Evolutionary conservation across 352 stramenopile species (phyloP), one percentile per base, ranked within the genome.

Genomic region (Sclerospora graminicola): DNA sequence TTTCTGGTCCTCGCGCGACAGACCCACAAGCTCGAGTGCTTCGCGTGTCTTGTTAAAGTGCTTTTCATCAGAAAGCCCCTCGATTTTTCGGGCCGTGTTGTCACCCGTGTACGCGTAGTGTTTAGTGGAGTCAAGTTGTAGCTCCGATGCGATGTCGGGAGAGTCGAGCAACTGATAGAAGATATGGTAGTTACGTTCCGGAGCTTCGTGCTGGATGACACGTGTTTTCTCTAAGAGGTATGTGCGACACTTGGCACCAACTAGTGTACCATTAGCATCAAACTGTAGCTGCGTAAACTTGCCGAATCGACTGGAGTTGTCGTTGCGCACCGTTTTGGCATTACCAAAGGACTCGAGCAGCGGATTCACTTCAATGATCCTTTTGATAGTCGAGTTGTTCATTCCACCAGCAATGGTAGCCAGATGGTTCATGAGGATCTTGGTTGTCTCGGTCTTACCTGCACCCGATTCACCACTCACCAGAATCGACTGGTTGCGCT

Each of bases 281-380:
- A 98, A 98, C 43, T 95, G 73, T 18, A 98, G 76, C 57, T 98
- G 82, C 56, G 96, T 98, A 57, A 96, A 98, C 59, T 98, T 98
- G 39, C 94, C 95, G 64, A 98, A 98, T 23, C 95, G 82, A 55
- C 60, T 87, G 20, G 86, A 97, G 60, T 98, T 98, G 69, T 98
- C 88, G 67, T 98, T 98, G n/a, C 95, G 71, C 11, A 98, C 72
- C 0, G 95, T 98, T 57, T 96, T 95, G 46, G 95, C 94, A 61
- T 99, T 99, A 56, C 96, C 96, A 65, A 99, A 99, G 8, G 88
- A 91, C 71, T 99, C 96, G 1, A 99, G 73, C 32, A 99, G 73
- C n/a, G 96, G 95, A 68, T 98, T 99, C 14, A 95, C 94, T 43
- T 96, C 91, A 18, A 99, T 83, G 40, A 99, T 97, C 45, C 89